phyloP scores from a whole-genome alignment of 768 basidiomycete species.

The Tephrocybe rancida region DNA sequence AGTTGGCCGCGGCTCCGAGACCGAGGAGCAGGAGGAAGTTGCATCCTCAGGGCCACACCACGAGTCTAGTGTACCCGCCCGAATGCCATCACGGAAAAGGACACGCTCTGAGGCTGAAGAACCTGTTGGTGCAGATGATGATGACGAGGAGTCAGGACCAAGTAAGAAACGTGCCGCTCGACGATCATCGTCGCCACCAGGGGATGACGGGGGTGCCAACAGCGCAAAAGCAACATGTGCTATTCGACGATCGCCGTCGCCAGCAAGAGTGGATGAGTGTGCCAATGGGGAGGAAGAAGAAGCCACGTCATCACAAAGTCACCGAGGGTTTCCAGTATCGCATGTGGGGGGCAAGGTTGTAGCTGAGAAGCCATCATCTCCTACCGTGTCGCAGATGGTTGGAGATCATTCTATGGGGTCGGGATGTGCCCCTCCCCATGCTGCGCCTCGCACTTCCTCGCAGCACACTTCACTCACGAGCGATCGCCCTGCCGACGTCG shows the following conservation, averaged over 20 bases:
- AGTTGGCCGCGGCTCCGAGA: too few species aligned
- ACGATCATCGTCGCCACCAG: neutral
- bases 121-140: neutral
- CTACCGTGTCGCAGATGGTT: neutral
- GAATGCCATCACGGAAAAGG: slow-evolving; percentile 7
- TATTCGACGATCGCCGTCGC: neutral
- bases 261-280: neutral
- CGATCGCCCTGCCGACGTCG: neutral
- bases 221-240: neutral
- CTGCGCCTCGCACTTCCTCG: neutral
- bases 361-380: neutral
- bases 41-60: too few species aligned
- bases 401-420: neutral
- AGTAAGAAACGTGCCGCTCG: slow-evolving; percentile 7
- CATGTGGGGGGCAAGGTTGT: too few species aligned
- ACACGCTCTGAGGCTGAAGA: neutral
- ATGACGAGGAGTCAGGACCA: neutral
- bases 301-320: neutral
- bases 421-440: neutral
- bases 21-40: too few species aligned
- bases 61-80: slow-evolving; percentile 23
- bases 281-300: neutral
- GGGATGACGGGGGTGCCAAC: neutral
- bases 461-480: neutral
- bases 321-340: too few species aligned